These are phyloP conservation scores for Ophiostoma triangulosporum DNA, from an alignment of 2,329 filamentous ascomycete species.

Conservation along the genomic window DNA sequence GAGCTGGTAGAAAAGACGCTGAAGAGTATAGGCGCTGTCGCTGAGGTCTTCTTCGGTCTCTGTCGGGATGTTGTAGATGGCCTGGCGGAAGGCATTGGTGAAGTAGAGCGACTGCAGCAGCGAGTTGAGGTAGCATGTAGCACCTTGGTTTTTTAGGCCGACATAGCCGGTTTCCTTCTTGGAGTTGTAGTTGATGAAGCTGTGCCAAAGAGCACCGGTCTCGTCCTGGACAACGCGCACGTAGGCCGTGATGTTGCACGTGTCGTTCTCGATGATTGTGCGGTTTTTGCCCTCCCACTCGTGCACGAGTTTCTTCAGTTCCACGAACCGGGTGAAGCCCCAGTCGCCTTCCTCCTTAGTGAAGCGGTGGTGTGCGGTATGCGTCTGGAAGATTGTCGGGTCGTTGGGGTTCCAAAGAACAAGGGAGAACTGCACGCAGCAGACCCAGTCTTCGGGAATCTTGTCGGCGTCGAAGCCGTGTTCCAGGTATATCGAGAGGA, in stretches of 20 bases:
- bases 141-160: slow-evolving; percentile 90
- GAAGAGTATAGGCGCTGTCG: slow-evolving; percentile 88
- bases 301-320: slow-evolving; percentile 74
- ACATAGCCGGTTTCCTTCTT: slow-evolving; percentile 98
- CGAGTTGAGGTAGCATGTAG: slow-evolving; percentile 79
- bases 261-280: slow-evolving; percentile 64
- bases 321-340: slow-evolving; percentile 95
- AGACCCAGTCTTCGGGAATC: slow-evolving; percentile 86
- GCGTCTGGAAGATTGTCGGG: slow-evolving; percentile 69
- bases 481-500: slow-evolving; percentile 90
- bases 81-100: slow-evolving; percentile 88
- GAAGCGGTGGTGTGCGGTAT: slow-evolving; percentile 86
- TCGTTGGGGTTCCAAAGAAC: slow-evolving; percentile 92
- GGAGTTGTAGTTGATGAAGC: slow-evolving; percentile 91
- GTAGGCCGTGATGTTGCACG: slow-evolving; percentile 70
- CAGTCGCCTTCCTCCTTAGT: slow-evolving; percentile 94
- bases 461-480: slow-evolving; percentile 69
- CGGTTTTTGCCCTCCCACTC: slow-evolving; percentile 51
- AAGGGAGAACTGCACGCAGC: slow-evolving; percentile 87
- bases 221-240: slow-evolving; percentile 74
- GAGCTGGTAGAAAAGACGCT: slow-evolving; percentile 86
- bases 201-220: slow-evolving; percentile 82
- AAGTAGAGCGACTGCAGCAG: slow-evolving; percentile 75
- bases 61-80: slow-evolving; percentile 94
- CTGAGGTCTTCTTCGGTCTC: slow-evolving; percentile 64